Conservation (phyloP, 257 asterid genomes). For the Salvia splendens region DNA sequence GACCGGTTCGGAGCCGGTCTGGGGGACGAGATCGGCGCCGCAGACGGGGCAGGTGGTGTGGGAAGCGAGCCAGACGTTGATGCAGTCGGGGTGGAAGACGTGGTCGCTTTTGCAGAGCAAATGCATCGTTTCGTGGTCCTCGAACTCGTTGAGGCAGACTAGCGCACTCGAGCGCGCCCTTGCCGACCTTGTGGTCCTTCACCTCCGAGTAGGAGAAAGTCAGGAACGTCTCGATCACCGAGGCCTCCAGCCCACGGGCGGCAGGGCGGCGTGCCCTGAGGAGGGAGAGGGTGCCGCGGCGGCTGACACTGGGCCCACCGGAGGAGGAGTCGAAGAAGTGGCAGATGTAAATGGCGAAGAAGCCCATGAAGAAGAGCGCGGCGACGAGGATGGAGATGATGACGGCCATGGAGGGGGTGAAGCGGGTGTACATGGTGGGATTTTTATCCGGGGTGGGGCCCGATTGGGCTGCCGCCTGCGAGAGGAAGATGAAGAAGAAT, state of each 20-base stretch:
- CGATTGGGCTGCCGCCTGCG: conserved; percentile 48
- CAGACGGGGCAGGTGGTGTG: conserved; percentile 97
- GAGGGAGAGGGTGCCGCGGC: conserved; percentile 45
- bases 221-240: conserved; percentile 71
- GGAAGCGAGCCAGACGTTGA: conserved; percentile 83
- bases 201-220: conserved; percentile 85
- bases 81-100: conserved; percentile 90
- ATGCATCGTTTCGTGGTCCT: conserved; percentile 74
- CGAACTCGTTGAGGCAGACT: conserved; percentile 91
- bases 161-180: conserved; percentile 86
- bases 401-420: conserved; percentile 76
- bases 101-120: conserved; percentile 87
- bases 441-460: conserved; percentile 5
- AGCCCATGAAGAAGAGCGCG: conserved; percentile 79
- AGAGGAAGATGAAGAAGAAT: conserved; percentile 20
- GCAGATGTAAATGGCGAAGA: conserved; percentile 84
- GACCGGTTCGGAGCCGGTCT: conserved; percentile 38
- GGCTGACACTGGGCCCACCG: conserved; percentile 40
- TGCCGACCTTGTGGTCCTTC: conserved; percentile 80
- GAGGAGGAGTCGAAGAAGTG: conserved; percentile 53
- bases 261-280: conserved; percentile 47
- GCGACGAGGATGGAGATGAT: conserved; percentile 74
- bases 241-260: conserved; percentile 64
- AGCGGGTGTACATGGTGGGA: conserved; percentile 38
- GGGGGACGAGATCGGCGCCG: conserved; percentile 60